phyloP scores from a whole-genome alignment of 805 yeast species.

The Tetrapisispora iriomotensis region DNA sequence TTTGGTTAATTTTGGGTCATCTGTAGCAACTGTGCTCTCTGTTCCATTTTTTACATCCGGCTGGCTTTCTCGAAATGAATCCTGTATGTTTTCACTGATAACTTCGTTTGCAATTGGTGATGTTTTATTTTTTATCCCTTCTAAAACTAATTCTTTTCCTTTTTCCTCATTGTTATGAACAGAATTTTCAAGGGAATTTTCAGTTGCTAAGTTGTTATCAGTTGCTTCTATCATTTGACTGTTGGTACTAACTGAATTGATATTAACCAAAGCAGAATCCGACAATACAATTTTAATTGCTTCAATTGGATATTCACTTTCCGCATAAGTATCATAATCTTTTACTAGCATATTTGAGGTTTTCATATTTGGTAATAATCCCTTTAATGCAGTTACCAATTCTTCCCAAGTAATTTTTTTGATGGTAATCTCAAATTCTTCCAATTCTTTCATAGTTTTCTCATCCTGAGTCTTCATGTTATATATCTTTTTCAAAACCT shows the following conservation, averaged over 20 bases:
- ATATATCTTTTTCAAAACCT: slow-evolving; percentile 28
- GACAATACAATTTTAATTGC: slow-evolving; percentile 30
- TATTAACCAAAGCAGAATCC: background rate
- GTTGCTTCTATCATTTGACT: background rate
- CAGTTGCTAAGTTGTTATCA: background rate
- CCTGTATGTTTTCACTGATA: background rate
- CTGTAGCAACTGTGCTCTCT: background rate
- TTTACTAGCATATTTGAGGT: slow-evolving; percentile 24
- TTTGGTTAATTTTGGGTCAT: background rate
- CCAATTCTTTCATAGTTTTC: slow-evolving; percentile 30
- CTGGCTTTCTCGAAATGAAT: slow-evolving; percentile 1
- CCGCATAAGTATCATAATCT: slow-evolving; percentile 42
- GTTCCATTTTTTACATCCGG: slow-evolving; percentile 1
- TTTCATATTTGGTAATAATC: slow-evolving; percentile 33
- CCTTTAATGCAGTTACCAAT: slow-evolving; percentile 18
- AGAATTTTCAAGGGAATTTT: too few species aligned
- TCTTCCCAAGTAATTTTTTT: slow-evolving; percentile 25
- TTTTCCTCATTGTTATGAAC: too few species aligned
- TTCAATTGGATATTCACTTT: slow-evolving; percentile 42
- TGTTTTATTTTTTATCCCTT: too few species aligned
- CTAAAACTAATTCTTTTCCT: too few species aligned
- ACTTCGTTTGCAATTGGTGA: background rate
- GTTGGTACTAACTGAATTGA: background rate
- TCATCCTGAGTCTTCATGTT: slow-evolving; percentile 31
- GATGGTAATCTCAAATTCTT: slow-evolving; percentile 15